Base-by-base conservation (phyloP, 2,329 filamentous ascomycete genomes). In the Furcasterigmium sp. region DNA sequence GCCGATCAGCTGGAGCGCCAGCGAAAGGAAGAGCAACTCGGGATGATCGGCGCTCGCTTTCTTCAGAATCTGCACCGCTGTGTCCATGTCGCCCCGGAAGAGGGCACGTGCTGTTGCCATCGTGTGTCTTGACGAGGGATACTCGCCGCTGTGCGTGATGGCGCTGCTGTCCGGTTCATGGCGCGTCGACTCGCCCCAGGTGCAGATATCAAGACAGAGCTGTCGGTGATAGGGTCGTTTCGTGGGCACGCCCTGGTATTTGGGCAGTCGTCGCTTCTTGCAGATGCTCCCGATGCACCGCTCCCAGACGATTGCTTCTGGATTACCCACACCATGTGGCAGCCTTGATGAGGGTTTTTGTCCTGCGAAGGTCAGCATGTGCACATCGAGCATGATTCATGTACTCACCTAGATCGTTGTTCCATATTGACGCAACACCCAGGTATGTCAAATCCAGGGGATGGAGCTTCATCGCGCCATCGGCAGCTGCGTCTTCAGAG, bases 51-150 rank as follows among this genome's bases (percentile, higher is more conserved):
- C 71, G 50, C 85, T 85, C 5, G 83, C 81, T 35, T 71, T 73
- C 51, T 85, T 85, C 20, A 91, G 73, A 10, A 88, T 77, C 43
- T 82, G 74, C 8, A 91, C 75, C 2, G 87, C 86, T 42, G 82
- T 72, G 32, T 81, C 74, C 25, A 76, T 81, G 53, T 86, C 73
- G 11, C 85, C 86, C 44, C 83, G 78, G 59, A 91, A 88, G 2
- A 91, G 70, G 2, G 87, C 85, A 48, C 85, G 78, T 0, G 86
- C 86, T 18, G 89, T 84, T 10, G 84, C 82, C 72, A 85, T 87
- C 39, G 88, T 90, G 56, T 86, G 71, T 49, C 69, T 69, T 2
- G 72, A 70, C 2, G 74, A 78, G n/a, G 69, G 70, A 49, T 70
- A 70, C 45, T 72, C 72, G 1, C 69, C 59, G 28, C 62, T 64